A percentile compares a stretch with the other conserved stretches of the same genome.
Conservation (phyloP, 1,139 yeast genomes). For the Scheffersomyces segobiensis region DNA sequence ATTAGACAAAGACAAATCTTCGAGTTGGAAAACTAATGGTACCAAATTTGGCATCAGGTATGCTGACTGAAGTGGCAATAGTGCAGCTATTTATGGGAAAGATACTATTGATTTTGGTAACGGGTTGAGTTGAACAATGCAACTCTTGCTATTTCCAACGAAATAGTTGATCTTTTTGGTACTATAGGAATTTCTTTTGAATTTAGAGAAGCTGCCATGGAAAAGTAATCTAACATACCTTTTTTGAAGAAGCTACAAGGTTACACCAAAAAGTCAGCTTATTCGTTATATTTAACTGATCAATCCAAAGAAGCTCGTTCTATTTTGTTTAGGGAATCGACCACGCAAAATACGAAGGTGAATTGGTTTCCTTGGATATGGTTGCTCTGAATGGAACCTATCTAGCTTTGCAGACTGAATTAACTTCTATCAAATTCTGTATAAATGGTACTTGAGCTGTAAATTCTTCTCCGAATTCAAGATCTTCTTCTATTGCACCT, state of each 20-base stretch:
- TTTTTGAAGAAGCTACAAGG: conserved; percentile 26
- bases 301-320: conserved; percentile 43
- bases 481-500: neutral
- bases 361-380: conserved; percentile 27
- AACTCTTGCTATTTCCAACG: conserved; percentile 57
- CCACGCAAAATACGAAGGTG: conserved; percentile 51
- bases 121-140: conserved; percentile 35
- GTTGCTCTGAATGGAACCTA: conserved; percentile 15
- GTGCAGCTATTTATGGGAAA: conserved; percentile 54
- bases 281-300: conserved; percentile 47
- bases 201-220: conserved; percentile 10
- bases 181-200: conserved; percentile 60
- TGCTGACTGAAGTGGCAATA: conserved; percentile 29
- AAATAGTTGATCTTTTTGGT: conserved; percentile 53
- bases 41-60: conserved; percentile 37
- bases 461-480: neutral
- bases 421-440: conserved; percentile 12
- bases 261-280: conserved; percentile 26
- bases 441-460: neutral
- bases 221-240: conserved; percentile 28
- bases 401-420: conserved; percentile 22
- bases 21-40: conserved; percentile 45
- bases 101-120: conserved; percentile 37
- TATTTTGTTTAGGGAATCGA: conserved; percentile 63
- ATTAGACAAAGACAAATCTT: conserved; percentile 47